A percentile compares a stretch with the other conserved stretches of the same genome.
phyloP scores from a whole-genome alignment of 2,329 filamentous ascomycete genomes.

The Sporothrix euskadiensis region DNA sequence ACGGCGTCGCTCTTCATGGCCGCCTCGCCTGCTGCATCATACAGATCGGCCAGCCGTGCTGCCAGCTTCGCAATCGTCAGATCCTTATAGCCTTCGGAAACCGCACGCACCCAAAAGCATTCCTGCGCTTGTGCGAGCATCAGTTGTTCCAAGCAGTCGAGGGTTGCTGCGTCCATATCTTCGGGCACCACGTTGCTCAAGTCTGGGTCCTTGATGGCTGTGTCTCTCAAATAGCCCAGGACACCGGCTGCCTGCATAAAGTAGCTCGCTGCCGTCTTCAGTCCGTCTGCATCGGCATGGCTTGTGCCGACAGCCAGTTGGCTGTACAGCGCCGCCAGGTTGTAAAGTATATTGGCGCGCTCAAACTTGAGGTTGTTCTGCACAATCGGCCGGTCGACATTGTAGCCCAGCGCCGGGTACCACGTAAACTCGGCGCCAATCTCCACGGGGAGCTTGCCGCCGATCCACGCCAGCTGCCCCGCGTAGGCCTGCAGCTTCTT shows the following conservation, averaged over 20 bases:
- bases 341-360: constrained; percentile 88
- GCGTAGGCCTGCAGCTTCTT: constrained; percentile 89
- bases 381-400: constrained; percentile 69
- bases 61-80: constrained; percentile 88
- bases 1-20: constrained; percentile 87
- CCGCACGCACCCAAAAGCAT: constrained; percentile 97
- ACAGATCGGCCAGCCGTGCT: constrained; percentile 85
- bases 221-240: constrained; percentile 72
- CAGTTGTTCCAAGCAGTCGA: constrained; percentile 79
- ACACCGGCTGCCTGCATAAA: constrained; percentile 87
- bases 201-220: constrained; percentile 78
- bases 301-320: constrained; percentile 79
- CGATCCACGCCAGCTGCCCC: constrained; percentile 88
- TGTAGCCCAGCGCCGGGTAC: constrained; percentile 92
- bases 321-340: constrained; percentile 89
- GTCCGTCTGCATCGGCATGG: constrained; percentile 70
- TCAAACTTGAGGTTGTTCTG: constrained; percentile 75
- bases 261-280: constrained; percentile 86
- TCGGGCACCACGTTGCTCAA: constrained; percentile 79
- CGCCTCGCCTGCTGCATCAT: constrained; percentile 78
- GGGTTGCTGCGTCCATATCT: constrained; percentile 88
- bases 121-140: constrained; percentile 93
- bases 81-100: constrained; percentile 91
- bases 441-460: constrained; percentile 94
- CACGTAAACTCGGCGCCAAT: constrained; percentile 93